Base-by-base conservation (phyloP, 805 yeast genomes). In the Teunomyces stri region DNA sequence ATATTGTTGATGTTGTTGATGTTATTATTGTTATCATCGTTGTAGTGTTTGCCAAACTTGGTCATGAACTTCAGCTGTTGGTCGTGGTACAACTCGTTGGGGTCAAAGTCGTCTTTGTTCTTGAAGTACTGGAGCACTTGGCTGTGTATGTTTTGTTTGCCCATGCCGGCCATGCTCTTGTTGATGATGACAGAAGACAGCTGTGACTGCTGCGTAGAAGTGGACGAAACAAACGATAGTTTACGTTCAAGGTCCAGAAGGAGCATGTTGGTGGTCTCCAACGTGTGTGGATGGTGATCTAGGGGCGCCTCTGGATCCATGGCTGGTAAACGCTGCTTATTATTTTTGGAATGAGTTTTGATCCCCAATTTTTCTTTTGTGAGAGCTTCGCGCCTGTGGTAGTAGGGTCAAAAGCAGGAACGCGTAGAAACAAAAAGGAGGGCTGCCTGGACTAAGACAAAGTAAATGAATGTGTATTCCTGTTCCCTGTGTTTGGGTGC, bases 31-130 rank as follows among this genome's bases (percentile, higher is more conserved):
- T 13, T 33, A 36, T 52, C 56, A 30, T 58, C 54, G 46, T 56
- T 56, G 49, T 68, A 64, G 37, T 57, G 55, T 11, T 63, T 58
- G 27, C 57, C 64, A 36, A 68, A 64, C 25, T 54, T 59, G 18
- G 72, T 66, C 48, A 68, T 51, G 45, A 65, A 65, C 48, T 55
- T 59, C 31, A 51, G 51, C 52, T 68, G 70, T 41, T 75, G 58
- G 45, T 70, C 72, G 21, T 66, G 57, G 47, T 58, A 72, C 39
- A 71, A 58, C n/a, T 64, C 70, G 53, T 68, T 66, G 21, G 76
- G 61, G 28, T 50, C 48, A 11, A 42, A 40, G 21, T 38, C 46
- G 22, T 38, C 41, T 47, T 60, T 59, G 43, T 54, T 54, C 25
- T 60, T 60, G 37, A 72, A 67, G 46, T 69, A 70, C 51, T 53